phyloP scores from a whole-genome alignment of 495 filamentous ascomycete genomes.

The Entonaema liquescens region DNA sequence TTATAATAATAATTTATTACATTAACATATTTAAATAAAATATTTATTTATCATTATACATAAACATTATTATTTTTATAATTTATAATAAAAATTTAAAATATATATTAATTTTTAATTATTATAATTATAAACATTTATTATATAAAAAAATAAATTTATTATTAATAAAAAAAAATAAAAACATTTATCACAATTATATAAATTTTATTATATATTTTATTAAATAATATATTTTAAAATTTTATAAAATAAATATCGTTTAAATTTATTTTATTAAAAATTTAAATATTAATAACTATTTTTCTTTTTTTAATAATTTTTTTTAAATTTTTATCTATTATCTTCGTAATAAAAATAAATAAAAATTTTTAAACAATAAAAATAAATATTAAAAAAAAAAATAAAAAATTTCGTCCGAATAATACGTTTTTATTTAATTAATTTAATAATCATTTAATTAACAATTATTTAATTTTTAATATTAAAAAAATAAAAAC shows the following conservation, averaged over 20 bases:
- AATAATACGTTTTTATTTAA: not conserved
- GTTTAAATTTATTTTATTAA: conserved; percentile 6
- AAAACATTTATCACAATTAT: not conserved
- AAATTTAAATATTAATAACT: not conserved
- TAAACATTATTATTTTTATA: conserved; percentile 7
- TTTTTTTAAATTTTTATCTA: not conserved
- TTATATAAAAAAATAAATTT: not conserved
- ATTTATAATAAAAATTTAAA: not conserved
- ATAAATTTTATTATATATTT: not conserved
- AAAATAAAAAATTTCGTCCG: not conserved
- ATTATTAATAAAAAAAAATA: not conserved
- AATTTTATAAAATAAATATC: conserved; percentile 7
- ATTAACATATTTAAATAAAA: not conserved
- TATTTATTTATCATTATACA: not conserved
- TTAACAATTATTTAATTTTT: not conserved
- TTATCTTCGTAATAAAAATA: not conserved
- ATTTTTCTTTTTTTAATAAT: not conserved
- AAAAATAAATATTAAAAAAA: not conserved
- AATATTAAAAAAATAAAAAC: not conserved
- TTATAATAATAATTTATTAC: not conserved
- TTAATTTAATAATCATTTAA: not conserved
- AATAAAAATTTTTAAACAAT: not conserved
- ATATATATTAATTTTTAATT: not conserved
- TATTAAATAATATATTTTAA: not conserved
- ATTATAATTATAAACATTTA: not conserved